Percentiles rank a stretch among this genome's conserved stretches.
phyloP scores from a whole-genome alignment of 495 filamentous ascomycete species.

The Talaromyces adpressus region DNA sequence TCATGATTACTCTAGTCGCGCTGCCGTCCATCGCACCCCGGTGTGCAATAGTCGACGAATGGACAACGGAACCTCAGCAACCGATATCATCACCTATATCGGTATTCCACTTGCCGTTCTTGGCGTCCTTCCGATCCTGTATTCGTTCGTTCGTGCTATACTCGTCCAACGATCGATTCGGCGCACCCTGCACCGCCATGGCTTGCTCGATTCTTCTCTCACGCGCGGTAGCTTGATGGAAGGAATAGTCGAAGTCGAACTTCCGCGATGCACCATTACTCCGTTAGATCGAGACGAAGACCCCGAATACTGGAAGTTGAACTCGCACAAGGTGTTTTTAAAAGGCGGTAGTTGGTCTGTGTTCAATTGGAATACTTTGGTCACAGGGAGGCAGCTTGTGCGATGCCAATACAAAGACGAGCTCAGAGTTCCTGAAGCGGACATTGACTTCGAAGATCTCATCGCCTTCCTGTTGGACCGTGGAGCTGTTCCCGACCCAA shows the following conservation, averaged over 20 bases:
- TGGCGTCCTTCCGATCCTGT: constrained; percentile 61
- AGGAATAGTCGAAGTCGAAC: constrained; percentile 58
- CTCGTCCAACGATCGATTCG: constrained; percentile 49
- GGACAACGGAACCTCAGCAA: constrained; percentile 13
- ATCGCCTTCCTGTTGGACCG: constrained; percentile 55
- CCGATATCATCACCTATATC: constrained; percentile 47
- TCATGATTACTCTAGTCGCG: neutral
- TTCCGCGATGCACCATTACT: constrained; percentile 55
- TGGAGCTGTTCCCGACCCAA: constrained; percentile 51
- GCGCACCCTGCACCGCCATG: constrained; percentile 44
- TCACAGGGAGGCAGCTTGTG: constrained; percentile 52
- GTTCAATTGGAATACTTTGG: constrained; percentile 56
- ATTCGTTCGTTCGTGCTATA: constrained; percentile 45
- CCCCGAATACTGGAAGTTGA: constrained; percentile 49
- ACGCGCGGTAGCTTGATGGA: constrained; percentile 57
- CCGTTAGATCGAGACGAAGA: constrained; percentile 46
- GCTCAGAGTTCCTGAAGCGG: constrained; percentile 56
- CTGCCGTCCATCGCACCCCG: neutral
- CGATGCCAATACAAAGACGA: constrained; percentile 59
- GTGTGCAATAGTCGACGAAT: neutral
- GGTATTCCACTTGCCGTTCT: constrained; percentile 59
- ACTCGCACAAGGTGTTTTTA: constrained; percentile 37
- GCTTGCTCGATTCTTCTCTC: constrained; percentile 38
- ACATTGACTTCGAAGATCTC: constrained; percentile 55
- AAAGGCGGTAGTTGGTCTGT: constrained; percentile 56